Evolutionary conservation across 805 yeast species (phyloP).

Genomic region (Candida easanensis): DNA sequence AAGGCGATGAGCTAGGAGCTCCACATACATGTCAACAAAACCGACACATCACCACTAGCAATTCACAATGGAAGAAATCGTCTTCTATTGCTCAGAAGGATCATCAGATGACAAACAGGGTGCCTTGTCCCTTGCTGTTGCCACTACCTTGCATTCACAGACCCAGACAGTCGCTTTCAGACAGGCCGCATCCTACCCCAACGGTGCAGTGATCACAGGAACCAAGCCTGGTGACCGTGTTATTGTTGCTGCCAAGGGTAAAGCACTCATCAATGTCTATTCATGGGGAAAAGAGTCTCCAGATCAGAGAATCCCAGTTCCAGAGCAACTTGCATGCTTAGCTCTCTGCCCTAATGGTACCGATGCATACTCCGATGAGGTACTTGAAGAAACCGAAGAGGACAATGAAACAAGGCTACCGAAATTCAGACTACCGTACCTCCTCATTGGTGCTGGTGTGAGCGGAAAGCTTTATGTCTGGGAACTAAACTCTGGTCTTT

Average conservation of each 20-base stretch:
- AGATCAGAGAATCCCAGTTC: constrained; percentile 79
- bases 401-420: constrained; percentile 30
- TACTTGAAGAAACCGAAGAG: constrained; percentile 14
- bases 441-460: constrained; percentile 69
- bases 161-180: constrained; percentile 42
- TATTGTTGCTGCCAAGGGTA: constrained; percentile 63
- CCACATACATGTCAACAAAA: background rate
- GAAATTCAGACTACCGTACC: constrained; percentile 52
- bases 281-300: constrained; percentile 65
- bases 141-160: constrained; percentile 42
- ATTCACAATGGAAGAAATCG: constrained; percentile 45
- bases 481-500: constrained; percentile 77
- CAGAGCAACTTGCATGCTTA: constrained; percentile 69
- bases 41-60: too few species aligned
- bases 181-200: constrained; percentile 42
- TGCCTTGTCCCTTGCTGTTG: constrained; percentile 39
- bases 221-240: constrained; percentile 31
- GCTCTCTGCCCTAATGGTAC: constrained; percentile 36
- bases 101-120: constrained; percentile 43
- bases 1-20: constrained; percentile 1
- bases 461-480: constrained; percentile 81
- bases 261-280: constrained; percentile 75
- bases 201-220: constrained; percentile 54
- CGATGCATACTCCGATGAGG: constrained; percentile 28
- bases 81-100: constrained; percentile 45